Evolutionary conservation across 2,329 filamentous ascomycete genomes (phyloP).

Genomic region (Clarireedia paspali): DNA sequence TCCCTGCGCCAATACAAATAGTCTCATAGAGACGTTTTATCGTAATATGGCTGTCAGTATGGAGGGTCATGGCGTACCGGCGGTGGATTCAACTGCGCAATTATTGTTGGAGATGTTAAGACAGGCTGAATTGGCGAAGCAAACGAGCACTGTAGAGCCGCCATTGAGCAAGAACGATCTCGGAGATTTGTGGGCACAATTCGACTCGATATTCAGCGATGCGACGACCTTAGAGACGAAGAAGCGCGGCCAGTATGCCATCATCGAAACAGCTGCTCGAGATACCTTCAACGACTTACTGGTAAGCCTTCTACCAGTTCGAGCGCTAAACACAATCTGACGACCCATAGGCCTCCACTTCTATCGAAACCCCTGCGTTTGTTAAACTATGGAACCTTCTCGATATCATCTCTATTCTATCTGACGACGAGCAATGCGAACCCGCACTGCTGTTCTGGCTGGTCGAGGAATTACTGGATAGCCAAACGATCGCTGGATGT

Average conservation of each 20-base stretch:
- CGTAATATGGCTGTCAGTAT: slow-evolving; percentile 28
- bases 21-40: neutral
- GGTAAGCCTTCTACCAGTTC: slow-evolving; percentile 43
- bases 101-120: slow-evolving; percentile 51
- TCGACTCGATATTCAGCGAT: slow-evolving; percentile 36
- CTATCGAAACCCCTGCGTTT: slow-evolving; percentile 72
- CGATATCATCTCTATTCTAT: slow-evolving; percentile 82
- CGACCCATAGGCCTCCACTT: slow-evolving; percentile 55
- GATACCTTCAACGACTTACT: slow-evolving; percentile 72
- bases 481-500: slow-evolving; percentile 88
- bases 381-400: slow-evolving; percentile 87
- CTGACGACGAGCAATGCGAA: slow-evolving; percentile 71
- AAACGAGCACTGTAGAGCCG: slow-evolving; percentile 58
- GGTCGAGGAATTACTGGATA: slow-evolving; percentile 90
- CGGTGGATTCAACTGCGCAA: slow-evolving; percentile 44
- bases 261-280: slow-evolving; percentile 77
- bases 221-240: slow-evolving; percentile 22
- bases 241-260: slow-evolving; percentile 47
- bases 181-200: slow-evolving; percentile 38
- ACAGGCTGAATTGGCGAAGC: slow-evolving; percentile 52
- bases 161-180: slow-evolving; percentile 65
- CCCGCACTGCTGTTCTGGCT: slow-evolving; percentile 81
- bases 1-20: neutral
- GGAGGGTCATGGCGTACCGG: slow-evolving; percentile 45
- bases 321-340: slow-evolving; percentile 28